Evolutionary conservation across 768 basidiomycete species (phyloP).

Genomic region (Phanerodontia chrysosporium): DNA sequence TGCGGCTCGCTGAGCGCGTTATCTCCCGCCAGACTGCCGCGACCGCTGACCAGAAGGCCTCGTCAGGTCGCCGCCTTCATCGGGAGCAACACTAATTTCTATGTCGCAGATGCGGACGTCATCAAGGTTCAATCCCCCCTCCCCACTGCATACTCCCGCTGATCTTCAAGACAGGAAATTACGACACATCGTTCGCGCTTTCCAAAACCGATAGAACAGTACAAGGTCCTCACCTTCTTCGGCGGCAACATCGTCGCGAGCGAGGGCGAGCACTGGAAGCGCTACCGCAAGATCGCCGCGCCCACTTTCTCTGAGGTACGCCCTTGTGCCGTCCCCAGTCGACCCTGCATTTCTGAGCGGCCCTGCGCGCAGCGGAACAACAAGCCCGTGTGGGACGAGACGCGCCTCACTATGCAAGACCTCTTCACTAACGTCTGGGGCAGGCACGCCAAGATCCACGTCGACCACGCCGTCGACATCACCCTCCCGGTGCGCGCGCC

Average conservation of each 20-base stretch:
- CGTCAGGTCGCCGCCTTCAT: conserved; percentile 8
- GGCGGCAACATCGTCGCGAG: no score
- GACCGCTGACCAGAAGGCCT: background rate
- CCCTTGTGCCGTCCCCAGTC: no score
- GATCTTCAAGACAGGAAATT: conserved; percentile 40
- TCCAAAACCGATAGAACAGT: conserved; percentile 52
- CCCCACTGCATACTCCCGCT: background rate
- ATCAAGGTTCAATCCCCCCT: conserved; percentile 2
- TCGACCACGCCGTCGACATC: no score
- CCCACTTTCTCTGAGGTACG: conserved; percentile 64
- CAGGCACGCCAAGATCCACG: no score
- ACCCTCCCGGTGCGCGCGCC: no score
- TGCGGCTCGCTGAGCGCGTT: no score
- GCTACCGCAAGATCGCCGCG: conserved; percentile 55
- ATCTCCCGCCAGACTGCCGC: no score
- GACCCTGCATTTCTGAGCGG: conserved; percentile 10
- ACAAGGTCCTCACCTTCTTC: no score
- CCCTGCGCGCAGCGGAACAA: conserved; percentile 32
- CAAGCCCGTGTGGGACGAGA: conserved; percentile 32
- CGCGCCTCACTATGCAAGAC: no score
- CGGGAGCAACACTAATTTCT: conserved; percentile 7
- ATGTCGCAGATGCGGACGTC: no score
- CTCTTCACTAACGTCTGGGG: no score
- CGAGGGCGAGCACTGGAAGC: no score
- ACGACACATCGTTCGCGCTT: conserved; percentile 45